A percentile compares a stretch with the other conserved stretches of the same genome.
Conservation (phyloP, 257 asterid species). For the Scutellaria galericulata region DNA sequence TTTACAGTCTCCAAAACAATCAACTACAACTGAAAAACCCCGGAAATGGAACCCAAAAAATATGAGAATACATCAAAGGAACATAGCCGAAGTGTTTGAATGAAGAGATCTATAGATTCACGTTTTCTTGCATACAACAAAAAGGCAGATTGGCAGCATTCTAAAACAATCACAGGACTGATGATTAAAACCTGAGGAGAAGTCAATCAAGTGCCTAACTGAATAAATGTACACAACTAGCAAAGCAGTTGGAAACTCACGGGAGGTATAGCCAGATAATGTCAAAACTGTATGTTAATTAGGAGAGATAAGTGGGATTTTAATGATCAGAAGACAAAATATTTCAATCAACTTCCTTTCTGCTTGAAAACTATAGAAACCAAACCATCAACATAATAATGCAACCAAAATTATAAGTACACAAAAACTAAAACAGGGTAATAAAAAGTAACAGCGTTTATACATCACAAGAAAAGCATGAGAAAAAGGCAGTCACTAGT, state of each 20-base stretch:
- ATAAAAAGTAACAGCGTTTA: conserved; percentile 24
- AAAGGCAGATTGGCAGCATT: neutral
- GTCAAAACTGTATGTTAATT: conserved; percentile 15
- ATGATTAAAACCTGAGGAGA: conserved; percentile 26
- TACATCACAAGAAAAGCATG: conserved; percentile 60
- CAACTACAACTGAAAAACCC: conserved; percentile 17
- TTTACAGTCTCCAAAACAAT: conserved; percentile 42
- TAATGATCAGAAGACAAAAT: conserved; percentile 39
- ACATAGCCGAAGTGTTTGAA: neutral
- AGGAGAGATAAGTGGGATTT: conserved; percentile 33
- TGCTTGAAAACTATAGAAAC: conserved; percentile 34
- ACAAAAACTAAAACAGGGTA: neutral
- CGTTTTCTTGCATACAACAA: conserved; percentile 18
- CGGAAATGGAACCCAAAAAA: neutral
- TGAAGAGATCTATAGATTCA: conserved; percentile 19
- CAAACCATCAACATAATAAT: neutral
- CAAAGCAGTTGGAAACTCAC: conserved; percentile 71
- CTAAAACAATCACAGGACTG: conserved; percentile 37
- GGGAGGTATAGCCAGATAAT: conserved; percentile 36
- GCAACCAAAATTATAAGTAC: neutral
- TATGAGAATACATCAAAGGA: conserved; percentile 8
- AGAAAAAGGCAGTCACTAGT: conserved; percentile 30
- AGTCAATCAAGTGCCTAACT: conserved; percentile 43
- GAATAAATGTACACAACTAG: conserved; percentile 63
- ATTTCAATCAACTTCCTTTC: conserved; percentile 33